These are phyloP conservation scores for Neonectria coccinea DNA, from an alignment of 2,329 filamentous ascomycete genomes.

Conservation along the genomic window DNA sequence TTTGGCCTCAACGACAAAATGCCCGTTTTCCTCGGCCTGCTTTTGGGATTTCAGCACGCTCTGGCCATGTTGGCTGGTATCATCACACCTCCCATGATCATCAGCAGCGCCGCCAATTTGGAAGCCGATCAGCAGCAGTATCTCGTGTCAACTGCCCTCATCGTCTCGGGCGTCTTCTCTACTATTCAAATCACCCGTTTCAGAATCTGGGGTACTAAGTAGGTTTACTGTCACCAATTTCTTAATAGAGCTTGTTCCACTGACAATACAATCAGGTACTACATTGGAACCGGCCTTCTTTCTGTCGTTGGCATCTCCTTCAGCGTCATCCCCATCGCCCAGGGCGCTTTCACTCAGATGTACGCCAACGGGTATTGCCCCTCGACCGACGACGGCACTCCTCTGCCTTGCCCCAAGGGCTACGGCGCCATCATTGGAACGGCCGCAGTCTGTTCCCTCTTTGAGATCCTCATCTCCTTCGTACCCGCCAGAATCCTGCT, in stretches of 20 bases:
- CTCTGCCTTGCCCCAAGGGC: slow-evolving; percentile 78
- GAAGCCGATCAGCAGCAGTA: slow-evolving; percentile 73
- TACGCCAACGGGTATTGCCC: slow-evolving; percentile 78
- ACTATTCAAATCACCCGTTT: slow-evolving; percentile 82
- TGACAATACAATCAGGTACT: slow-evolving; percentile 66
- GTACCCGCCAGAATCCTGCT: slow-evolving; percentile 76
- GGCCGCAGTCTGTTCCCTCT: slow-evolving; percentile 70
- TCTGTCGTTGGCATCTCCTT: slow-evolving; percentile 75
- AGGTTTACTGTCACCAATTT: slow-evolving; percentile 38
- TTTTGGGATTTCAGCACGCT: slow-evolving; percentile 84
- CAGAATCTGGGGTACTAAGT: slow-evolving; percentile 75
- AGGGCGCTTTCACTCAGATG: slow-evolving; percentile 80
- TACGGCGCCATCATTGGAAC: slow-evolving; percentile 82
- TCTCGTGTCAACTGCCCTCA: slow-evolving; percentile 81
- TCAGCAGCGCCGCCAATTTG: slow-evolving; percentile 75
- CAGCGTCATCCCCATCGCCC: slow-evolving; percentile 56
- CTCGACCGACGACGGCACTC: slow-evolving; percentile 69
- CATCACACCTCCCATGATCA: slow-evolving; percentile 82
- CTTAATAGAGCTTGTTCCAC: background rate
- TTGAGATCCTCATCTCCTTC: slow-evolving; percentile 82
- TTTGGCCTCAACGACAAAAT: slow-evolving; percentile 86
- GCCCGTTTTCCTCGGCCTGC: slow-evolving; percentile 77
- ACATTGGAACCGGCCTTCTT: slow-evolving; percentile 81
- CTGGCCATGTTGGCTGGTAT: slow-evolving; percentile 81
- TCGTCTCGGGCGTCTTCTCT: slow-evolving; percentile 82